A percentile compares a stretch with the other conserved stretches of the same genome.
Evolutionary conservation across 1,284 basidiomycete genomes (phyloP).

Genomic region (Caloboletus inedulis): DNA sequence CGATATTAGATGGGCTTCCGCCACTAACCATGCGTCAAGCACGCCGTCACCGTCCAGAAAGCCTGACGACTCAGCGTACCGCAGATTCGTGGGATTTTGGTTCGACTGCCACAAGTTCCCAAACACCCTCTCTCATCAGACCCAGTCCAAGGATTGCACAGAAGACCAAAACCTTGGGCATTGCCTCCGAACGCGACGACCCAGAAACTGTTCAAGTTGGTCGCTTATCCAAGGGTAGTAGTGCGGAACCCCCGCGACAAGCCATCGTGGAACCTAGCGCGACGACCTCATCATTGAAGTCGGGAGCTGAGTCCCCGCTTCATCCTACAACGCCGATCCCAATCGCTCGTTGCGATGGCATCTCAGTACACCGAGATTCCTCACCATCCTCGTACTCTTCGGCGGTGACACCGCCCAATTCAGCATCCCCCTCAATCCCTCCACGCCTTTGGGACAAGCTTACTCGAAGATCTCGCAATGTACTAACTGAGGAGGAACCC

Average conservation of each 20-base stretch:
- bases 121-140: conserved; percentile 9
- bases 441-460: conserved; percentile 28
- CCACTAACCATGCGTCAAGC: conserved; percentile 71
- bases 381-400: conserved; percentile 5
- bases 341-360: neutral
- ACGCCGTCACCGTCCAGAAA: conserved; percentile 28
- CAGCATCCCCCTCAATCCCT: conserved; percentile 7
- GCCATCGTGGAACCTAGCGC: neutral
- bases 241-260: neutral
- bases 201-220: conserved; percentile 4
- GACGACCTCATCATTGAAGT: neutral
- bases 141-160: conserved; percentile 3
- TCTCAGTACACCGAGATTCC: neutral
- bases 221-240: conserved; percentile 1
- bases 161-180: conserved; percentile 3
- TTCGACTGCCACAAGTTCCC: conserved; percentile 13
- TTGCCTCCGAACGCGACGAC: conserved; percentile 6
- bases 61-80: conserved; percentile 19
- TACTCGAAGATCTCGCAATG: conserved; percentile 17
- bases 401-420: neutral
- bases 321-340: conserved; percentile 9
- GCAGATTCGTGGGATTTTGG: conserved; percentile 34
- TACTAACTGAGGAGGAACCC: conserved; percentile 12
- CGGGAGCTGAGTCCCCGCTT: neutral
- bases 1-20: conserved; percentile 69